Evolutionary conservation across 2,329 filamentous ascomycete genomes (phyloP), one percentile per base, ranked within the genome.

Genomic region (Ascochyta fabae): DNA sequence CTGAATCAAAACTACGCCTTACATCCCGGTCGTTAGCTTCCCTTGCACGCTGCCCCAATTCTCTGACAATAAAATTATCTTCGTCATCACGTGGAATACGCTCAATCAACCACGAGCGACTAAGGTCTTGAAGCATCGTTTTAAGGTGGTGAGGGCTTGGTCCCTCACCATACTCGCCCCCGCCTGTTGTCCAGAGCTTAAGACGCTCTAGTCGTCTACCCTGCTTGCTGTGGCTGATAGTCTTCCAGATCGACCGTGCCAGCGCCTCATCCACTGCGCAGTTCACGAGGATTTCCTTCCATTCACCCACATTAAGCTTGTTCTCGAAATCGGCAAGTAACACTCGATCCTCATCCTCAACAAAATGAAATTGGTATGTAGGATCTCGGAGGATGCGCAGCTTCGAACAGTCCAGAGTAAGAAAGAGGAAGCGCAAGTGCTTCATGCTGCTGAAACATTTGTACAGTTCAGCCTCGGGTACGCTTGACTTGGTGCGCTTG

Each of bases 181-280:
- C 4, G 47, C 53, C 58, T 3, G 47, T 63, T 9, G 60, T 60
- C 59, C 55, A 68, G 29, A 66, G 42, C 40, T 62, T 66, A 22
- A 68, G 55, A 31, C 53, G 48, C 42, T 66, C 53, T 16, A 68
- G 48, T 29, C 15, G 54, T 45, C 42, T 58, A 9, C 63, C 60
- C 24, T 23, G 58, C 48, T 63, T 62, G 36, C 51, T 48, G 26
- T 50, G 7, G 48, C 26, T 56, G 36, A 66, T 62, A 2, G 45
- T 40, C 19, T 56, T 23, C 63, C 61, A 66, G 33, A 66, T 66
- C 15, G 61, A 61, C 27, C 59, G 58, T 29, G 63, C 61, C 19
- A 68, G 55, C 34, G 36, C 26, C 55, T 68, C 58, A 35, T 66
- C 63, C 15, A 68, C 61, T 48, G 65, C 65, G 53, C 63, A 50